Evolutionary conservation across 768 basidiomycete species (phyloP).

Genomic region (Trametes cinnabarina): DNA sequence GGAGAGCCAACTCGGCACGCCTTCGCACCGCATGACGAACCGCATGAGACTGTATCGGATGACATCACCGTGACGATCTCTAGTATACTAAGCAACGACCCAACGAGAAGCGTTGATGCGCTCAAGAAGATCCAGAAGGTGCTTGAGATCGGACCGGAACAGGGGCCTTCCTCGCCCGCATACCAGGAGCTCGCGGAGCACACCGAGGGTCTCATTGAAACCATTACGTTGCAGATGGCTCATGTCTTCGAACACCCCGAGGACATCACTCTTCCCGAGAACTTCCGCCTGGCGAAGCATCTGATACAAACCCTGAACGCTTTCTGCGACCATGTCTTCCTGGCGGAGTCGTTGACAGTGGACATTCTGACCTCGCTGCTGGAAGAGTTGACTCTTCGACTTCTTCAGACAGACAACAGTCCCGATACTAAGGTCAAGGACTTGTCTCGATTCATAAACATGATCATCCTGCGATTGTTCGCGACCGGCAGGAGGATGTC

Average conservation of each 20-base stretch:
- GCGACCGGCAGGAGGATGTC: slow-evolving; percentile 88
- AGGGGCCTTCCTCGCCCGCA: slow-evolving; percentile 61
- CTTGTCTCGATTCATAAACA: slow-evolving; percentile 94
- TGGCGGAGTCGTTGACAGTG: slow-evolving; percentile 85
- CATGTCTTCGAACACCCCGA: slow-evolving; percentile 85
- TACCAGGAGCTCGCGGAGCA: slow-evolving; percentile 80
- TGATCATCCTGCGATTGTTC: slow-evolving; percentile 93
- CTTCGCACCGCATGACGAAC: slow-evolving; percentile 26
- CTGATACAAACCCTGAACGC: slow-evolving; percentile 94
- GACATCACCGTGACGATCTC: slow-evolving; percentile 83
- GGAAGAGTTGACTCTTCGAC: slow-evolving; percentile 85
- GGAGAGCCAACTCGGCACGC: neutral
- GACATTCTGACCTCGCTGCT: slow-evolving; percentile 83
- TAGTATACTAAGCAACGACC: slow-evolving; percentile 85
- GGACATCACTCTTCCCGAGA: slow-evolving; percentile 68
- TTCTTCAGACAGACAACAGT: slow-evolving; percentile 93
- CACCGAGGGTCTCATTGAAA: slow-evolving; percentile 83
- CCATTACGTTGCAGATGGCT: slow-evolving; percentile 87
- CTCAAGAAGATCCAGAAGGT: slow-evolving; percentile 91
- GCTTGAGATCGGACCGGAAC: slow-evolving; percentile 71
- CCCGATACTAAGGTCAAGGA: slow-evolving; percentile 84
- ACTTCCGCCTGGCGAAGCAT: slow-evolving; percentile 94
- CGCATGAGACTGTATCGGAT: slow-evolving; percentile 37
- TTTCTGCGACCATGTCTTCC: slow-evolving; percentile 85
- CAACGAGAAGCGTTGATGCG: slow-evolving; percentile 83